These are phyloP conservation scores for Boletus subparvulus DNA, from an alignment of 768 basidiomycete species.

Conservation along the genomic window DNA sequence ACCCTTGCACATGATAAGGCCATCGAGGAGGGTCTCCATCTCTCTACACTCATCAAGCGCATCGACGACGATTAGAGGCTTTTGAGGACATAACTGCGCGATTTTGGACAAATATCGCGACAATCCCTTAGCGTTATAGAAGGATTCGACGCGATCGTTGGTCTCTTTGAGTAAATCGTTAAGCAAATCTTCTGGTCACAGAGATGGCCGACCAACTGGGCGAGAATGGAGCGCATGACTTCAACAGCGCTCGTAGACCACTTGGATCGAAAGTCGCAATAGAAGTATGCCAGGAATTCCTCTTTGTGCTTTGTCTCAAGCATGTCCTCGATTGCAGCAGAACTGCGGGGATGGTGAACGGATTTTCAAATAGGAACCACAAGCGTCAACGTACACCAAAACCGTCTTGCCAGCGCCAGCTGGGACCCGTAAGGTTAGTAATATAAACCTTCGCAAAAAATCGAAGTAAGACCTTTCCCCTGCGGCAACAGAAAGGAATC, in stretches of 20 bases:
- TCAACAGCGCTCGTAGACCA: constrained; percentile 6
- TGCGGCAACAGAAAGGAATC: constrained; percentile 11
- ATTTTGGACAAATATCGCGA: neutral
- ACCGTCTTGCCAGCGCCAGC: neutral
- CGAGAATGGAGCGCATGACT: constrained; percentile 12
- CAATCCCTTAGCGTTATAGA: neutral
- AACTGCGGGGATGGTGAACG: neutral
- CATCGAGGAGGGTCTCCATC: constrained; percentile 2
- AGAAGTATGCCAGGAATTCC: constrained; percentile 8
- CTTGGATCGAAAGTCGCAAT: constrained; percentile 14
- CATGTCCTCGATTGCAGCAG: neutral
- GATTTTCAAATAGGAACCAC: neutral
- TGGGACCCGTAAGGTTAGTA: neutral
- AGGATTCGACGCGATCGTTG: neutral
- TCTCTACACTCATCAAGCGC: constrained; percentile 20
- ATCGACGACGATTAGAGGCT: constrained; percentile 13
- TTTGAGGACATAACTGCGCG: neutral
- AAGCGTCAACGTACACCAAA: neutral
- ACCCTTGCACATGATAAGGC: neutral
- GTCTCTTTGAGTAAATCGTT: constrained; percentile 1
- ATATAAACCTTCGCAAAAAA: neutral
- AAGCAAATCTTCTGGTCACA: neutral
- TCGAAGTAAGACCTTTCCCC: constrained; percentile 9
- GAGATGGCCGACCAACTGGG: constrained; percentile 2
- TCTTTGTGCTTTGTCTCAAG: neutral